Percentiles rank a stretch among this genome's conserved stretches.
Evolutionary conservation across 2,329 filamentous ascomycete genomes (phyloP).

Genomic region (Dothistroma pini): DNA sequence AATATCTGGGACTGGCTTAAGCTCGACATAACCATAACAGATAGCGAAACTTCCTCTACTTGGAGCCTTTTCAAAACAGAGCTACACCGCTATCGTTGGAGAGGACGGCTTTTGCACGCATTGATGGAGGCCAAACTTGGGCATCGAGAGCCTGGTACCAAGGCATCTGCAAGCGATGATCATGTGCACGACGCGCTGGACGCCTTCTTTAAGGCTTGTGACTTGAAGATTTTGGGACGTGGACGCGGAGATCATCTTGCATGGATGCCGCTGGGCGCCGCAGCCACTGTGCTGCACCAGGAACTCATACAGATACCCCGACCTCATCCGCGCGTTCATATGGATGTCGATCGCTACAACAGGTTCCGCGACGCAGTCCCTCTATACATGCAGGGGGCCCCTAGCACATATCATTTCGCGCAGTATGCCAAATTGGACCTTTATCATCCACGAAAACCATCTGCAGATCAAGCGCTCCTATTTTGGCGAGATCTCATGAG

Average conservation of each 20-base stretch:
- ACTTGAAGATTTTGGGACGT: constrained; percentile 7
- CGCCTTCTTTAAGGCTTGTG: constrained; percentile 13
- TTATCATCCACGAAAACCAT: constrained; percentile 1
- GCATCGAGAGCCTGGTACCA: not conserved
- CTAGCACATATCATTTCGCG: not conserved
- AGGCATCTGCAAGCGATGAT: not conserved
- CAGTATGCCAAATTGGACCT: not conserved
- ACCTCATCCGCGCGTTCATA: not conserved
- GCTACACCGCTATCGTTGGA: constrained; percentile 21
- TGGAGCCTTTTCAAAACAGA: not conserved
- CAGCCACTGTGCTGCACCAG: not conserved
- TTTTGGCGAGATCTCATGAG: not conserved
- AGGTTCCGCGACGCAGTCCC: constrained; percentile 4
- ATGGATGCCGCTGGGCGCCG: constrained; percentile 6
- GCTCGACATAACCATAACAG: constrained; percentile 17
- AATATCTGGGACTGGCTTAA: constrained; percentile 32
- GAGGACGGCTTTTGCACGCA: constrained; percentile 18
- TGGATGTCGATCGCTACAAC: constrained; percentile 16
- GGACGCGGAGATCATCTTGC: constrained; percentile 5
- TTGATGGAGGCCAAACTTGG: constrained; percentile 15
- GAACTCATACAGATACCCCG: not conserved
- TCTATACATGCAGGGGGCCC: not conserved
- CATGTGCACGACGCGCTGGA: constrained; percentile 17
- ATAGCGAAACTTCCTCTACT: not conserved
- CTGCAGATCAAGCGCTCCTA: not conserved